Evolutionary conservation across 768 basidiomycete genomes (phyloP).

Genomic region (Phanerochaete sordida): DNA sequence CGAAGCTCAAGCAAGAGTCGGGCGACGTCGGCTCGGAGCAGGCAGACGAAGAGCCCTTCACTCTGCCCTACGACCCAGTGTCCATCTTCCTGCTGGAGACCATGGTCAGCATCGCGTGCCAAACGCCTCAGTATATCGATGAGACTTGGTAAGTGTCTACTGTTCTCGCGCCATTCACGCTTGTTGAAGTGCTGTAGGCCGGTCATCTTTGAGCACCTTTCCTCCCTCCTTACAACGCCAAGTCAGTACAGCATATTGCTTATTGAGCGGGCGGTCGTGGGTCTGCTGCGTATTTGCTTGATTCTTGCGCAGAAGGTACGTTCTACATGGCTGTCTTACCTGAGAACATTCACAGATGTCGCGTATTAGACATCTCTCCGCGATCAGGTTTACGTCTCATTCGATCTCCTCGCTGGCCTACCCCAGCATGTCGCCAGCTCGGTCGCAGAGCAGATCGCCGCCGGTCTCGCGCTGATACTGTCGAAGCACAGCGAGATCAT

Average conservation of each 20-base stretch:
- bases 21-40: conserved; percentile 47
- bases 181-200: conserved; percentile 57
- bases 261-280: conserved; percentile 91
- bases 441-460: conserved; percentile 88
- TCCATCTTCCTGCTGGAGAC: conserved; percentile 93
- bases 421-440: conserved; percentile 73
- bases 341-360: not conserved
- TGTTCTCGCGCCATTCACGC: not conserved
- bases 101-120: conserved; percentile 86
- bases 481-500: conserved; percentile 72
- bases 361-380: conserved; percentile 66
- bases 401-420: conserved; percentile 83
- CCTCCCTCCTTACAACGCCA: conserved; percentile 71
- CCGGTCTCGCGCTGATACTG: conserved; percentile 78
- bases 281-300: conserved; percentile 78
- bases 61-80: conserved; percentile 90
- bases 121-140: conserved; percentile 73
- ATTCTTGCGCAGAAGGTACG: conserved; percentile 77
- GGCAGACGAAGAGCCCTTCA: conserved; percentile 39
- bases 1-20: conserved; percentile 64
- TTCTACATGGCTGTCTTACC: conserved; percentile 7
- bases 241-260: conserved; percentile 85
- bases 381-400: conserved; percentile 92
- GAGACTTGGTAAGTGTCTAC: conserved; percentile 73
- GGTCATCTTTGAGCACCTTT: conserved; percentile 89